Evolutionary conservation across 768 basidiomycete genomes (phyloP).

Genomic region (Trametes elegans): DNA sequence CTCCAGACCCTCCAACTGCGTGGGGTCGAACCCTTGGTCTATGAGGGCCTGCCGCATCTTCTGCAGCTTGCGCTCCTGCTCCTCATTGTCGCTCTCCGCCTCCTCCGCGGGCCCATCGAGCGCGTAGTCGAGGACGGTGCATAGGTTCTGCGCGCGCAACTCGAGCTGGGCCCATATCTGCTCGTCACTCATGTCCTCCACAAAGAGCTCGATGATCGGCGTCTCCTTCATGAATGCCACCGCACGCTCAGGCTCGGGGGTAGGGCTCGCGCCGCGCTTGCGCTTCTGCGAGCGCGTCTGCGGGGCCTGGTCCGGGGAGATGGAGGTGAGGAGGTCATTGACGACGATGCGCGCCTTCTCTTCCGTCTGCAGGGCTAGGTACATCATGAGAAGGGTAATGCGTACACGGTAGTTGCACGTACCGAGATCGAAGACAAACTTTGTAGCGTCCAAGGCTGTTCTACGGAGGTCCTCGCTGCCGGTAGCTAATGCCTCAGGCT

Average conservation of each 20-base stretch:
- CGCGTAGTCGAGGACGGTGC: slow-evolving; percentile 62
- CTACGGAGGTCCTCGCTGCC: slow-evolving; percentile 52
- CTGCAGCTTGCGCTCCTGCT: slow-evolving; percentile 29
- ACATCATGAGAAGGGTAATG: slow-evolving; percentile 1
- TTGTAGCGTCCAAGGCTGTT: slow-evolving; percentile 65
- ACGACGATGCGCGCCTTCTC: slow-evolving; percentile 61
- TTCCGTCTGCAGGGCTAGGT: slow-evolving; percentile 68
- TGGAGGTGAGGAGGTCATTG: slow-evolving; percentile 58
- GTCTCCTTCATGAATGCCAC: slow-evolving; percentile 48
- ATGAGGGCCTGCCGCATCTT: slow-evolving; percentile 25
- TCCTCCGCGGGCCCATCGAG: slow-evolving; percentile 47
- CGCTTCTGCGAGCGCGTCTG: slow-evolving; percentile 69
- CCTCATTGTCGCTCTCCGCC: slow-evolving; percentile 25
- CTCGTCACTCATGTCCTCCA: slow-evolving; percentile 77
- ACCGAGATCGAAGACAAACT: slow-evolving; percentile 78
- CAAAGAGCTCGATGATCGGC: slow-evolving; percentile 71
- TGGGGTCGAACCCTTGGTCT: slow-evolving; percentile 33
- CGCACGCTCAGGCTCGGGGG: slow-evolving; percentile 31
- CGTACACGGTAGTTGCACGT: slow-evolving; percentile 28
- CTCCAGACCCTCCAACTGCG: slow-evolving; percentile 28
- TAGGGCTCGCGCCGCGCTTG: slow-evolving; percentile 35
- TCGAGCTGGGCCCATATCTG: slow-evolving; percentile 97
- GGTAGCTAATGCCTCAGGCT: slow-evolving; percentile 52
- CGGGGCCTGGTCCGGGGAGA: slow-evolving; percentile 68
- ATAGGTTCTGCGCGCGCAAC: slow-evolving; percentile 68